These are phyloP conservation scores for Pilaira anomala DNA, from an alignment of 192 early-diverging fungal species.

Conservation along the genomic window DNA sequence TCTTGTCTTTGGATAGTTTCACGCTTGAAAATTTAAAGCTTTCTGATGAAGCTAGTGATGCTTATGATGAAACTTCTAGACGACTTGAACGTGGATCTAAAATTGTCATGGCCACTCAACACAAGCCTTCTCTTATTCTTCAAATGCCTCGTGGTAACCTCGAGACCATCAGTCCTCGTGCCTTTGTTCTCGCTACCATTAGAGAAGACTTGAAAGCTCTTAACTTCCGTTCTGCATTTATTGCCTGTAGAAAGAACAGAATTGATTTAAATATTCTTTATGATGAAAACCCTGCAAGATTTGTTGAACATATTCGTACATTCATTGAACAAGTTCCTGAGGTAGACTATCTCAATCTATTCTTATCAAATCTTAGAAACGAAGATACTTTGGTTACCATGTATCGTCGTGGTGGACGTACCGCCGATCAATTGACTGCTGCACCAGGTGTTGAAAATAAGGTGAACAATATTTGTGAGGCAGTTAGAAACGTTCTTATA, in stretches of 20 bases:
- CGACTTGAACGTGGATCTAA: constrained; percentile 90
- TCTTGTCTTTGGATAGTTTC: constrained; percentile 53
- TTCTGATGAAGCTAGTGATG: constrained; percentile 41
- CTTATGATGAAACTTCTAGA: constrained; percentile 65
- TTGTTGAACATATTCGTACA: constrained; percentile 61
- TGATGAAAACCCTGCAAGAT: constrained; percentile 70
- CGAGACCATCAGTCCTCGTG: constrained; percentile 89
- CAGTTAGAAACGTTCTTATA: constrained; percentile 61
- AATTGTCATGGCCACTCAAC: constrained; percentile 76
- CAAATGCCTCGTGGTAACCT: constrained; percentile 98
- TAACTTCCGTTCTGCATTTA: constrained; percentile 79
- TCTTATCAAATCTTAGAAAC: constrained; percentile 76
- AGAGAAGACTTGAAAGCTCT: constrained; percentile 55
- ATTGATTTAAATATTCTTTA: constrained; percentile 92
- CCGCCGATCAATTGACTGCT: neutral
- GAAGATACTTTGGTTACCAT: constrained; percentile 82
- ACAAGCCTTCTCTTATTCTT: constrained; percentile 64
- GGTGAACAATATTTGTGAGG: constrained; percentile 71
- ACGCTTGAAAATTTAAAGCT: constrained; percentile 41
- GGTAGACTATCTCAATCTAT: constrained; percentile 86
- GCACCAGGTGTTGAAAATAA: constrained; percentile 47
- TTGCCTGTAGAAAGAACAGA: constrained; percentile 81
- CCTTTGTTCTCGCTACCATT: constrained; percentile 76
- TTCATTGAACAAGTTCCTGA: constrained; percentile 79
- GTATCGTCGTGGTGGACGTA: constrained; percentile 51